Evolutionary conservation across 805 yeast species (phyloP).

Genomic region (Lipomyces sp.): DNA sequence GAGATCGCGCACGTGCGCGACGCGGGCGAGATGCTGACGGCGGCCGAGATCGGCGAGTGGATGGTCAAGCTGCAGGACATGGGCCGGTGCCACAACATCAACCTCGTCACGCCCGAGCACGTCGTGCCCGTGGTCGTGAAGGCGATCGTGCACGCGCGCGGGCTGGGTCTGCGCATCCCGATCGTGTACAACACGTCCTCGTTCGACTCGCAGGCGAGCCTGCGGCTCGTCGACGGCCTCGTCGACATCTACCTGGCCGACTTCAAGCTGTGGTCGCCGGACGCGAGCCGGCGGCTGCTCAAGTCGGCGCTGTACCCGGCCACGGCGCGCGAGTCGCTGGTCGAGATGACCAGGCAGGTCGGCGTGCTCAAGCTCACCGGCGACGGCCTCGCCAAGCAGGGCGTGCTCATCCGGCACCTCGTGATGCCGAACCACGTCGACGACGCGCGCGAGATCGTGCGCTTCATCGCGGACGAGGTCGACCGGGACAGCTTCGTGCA

Average conservation of each 20-base stretch:
- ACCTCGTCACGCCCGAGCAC: constrained; percentile 31
- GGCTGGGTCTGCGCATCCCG: constrained; percentile 25
- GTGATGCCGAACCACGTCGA: constrained; percentile 27
- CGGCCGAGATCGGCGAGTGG: constrained; percentile 29
- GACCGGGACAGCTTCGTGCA: constrained; percentile 26
- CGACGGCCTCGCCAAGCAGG: constrained; percentile 29
- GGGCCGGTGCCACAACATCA: constrained; percentile 29
- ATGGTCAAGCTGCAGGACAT: constrained; percentile 29
- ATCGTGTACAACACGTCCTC: constrained; percentile 31
- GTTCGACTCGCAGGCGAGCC: constrained; percentile 25
- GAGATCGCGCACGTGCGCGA: constrained; percentile 27
- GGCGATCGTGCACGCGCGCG: constrained; percentile 27
- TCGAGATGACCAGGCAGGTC: constrained; percentile 28
- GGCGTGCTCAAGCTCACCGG: constrained; percentile 28
- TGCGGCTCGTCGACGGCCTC: constrained; percentile 25
- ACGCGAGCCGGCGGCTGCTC: constrained; percentile 16
- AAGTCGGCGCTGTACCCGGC: constrained; percentile 24
- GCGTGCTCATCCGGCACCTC: constrained; percentile 27
- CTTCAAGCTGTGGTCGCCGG: constrained; percentile 28
- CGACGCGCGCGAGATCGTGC: constrained; percentile 21
- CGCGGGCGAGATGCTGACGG: constrained; percentile 29
- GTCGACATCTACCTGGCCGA: constrained; percentile 31
- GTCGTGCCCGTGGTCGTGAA: constrained; percentile 29
- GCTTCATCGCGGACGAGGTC: constrained; percentile 27
- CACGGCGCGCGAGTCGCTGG: constrained; percentile 23